Conservation (phyloP, 2,329 filamentous ascomycete genomes). For the Fusarium veterinarium region DNA sequence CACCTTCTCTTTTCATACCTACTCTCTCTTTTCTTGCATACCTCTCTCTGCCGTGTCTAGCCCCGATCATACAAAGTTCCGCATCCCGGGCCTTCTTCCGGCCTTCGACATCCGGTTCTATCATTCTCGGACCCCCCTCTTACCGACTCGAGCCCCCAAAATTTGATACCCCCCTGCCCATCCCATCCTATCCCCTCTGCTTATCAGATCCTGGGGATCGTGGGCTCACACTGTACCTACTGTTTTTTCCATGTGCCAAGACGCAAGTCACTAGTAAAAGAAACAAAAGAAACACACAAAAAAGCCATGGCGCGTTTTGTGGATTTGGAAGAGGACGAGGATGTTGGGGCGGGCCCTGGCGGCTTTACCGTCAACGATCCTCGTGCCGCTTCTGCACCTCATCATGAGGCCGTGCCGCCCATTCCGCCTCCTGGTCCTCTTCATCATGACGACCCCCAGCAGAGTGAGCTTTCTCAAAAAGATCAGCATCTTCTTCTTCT, state of each 20-base stretch:
- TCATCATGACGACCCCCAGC: slow-evolving; percentile 41
- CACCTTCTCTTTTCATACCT: slow-evolving; percentile 20
- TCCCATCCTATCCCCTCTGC: slow-evolving; percentile 25
- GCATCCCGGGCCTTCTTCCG: slow-evolving; percentile 35
- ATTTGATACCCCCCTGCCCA: background rate
- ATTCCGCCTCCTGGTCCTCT: slow-evolving; percentile 39
- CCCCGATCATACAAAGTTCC: slow-evolving; percentile 22
- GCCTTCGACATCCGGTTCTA: slow-evolving; percentile 39
- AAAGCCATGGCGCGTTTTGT: slow-evolving; percentile 47
- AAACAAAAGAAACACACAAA: slow-evolving; percentile 2
- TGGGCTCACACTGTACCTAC: slow-evolving; percentile 29
- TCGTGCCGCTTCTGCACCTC: slow-evolving; percentile 36
- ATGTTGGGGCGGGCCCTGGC: slow-evolving; percentile 34
- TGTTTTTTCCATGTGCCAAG: slow-evolving; percentile 18
- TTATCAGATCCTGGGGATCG: slow-evolving; percentile 47
- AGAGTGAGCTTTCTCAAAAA: slow-evolving; percentile 35
- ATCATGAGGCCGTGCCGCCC: slow-evolving; percentile 40
- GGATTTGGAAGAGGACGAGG: slow-evolving; percentile 45
- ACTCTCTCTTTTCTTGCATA: slow-evolving; percentile 1
- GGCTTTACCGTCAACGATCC: slow-evolving; percentile 26
- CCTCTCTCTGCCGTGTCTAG: slow-evolving; percentile 26
- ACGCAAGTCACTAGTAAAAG: slow-evolving; percentile 12
- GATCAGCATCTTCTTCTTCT: slow-evolving; percentile 44
- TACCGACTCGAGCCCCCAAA: slow-evolving; percentile 7
- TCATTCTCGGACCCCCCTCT: slow-evolving; percentile 32